Percentiles rank a stretch among this genome's conserved stretches.
Conservation (phyloP, 768 basidiomycete species). For the Pleurotus cornucopiae region DNA sequence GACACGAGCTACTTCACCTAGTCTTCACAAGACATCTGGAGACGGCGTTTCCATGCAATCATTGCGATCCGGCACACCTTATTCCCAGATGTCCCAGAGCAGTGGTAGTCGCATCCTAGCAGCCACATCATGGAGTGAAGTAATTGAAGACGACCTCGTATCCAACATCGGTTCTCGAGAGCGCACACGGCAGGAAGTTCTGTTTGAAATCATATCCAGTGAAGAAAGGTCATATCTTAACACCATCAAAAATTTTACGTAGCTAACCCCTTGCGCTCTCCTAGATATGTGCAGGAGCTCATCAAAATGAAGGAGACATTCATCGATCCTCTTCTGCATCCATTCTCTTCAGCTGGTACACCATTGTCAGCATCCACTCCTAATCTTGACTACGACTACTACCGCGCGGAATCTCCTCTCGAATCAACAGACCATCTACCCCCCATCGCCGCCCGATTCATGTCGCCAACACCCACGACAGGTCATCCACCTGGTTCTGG, state of each 20-base stretch:
- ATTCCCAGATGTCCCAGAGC: slow-evolving; percentile 68
- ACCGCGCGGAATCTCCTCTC: slow-evolving; percentile 60
- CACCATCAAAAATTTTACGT: slow-evolving; percentile 1
- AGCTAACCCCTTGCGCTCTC: slow-evolving; percentile 8
- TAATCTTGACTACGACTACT: slow-evolving; percentile 66
- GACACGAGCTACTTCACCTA: slow-evolving; percentile 62
- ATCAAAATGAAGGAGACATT: slow-evolving; percentile 92
- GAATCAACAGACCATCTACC: slow-evolving; percentile 75
- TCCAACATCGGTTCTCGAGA: slow-evolving; percentile 91
- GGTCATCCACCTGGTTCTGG: slow-evolving; percentile 25
- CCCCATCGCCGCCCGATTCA: slow-evolving; percentile 90
- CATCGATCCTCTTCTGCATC: slow-evolving; percentile 85
- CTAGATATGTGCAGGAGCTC: slow-evolving; percentile 89
- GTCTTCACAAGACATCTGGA: slow-evolving; percentile 40
- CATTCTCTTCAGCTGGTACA: slow-evolving; percentile 49
- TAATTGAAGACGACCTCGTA: slow-evolving; percentile 91
- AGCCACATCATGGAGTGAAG: slow-evolving; percentile 87
- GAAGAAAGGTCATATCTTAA: slow-evolving; percentile 70
- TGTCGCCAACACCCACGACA: slow-evolving; percentile 58
- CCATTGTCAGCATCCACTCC: slow-evolving; percentile 50
- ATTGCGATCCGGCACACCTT: slow-evolving; percentile 76
- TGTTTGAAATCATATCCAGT: slow-evolving; percentile 95
- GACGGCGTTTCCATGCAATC: slow-evolving; percentile 54
- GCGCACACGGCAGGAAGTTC: slow-evolving; percentile 91
- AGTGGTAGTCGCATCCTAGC: slow-evolving; percentile 72